A percentile compares a stretch with the other conserved stretches of the same genome.
These are phyloP conservation scores for Neodidymelliopsis sp. DNA, from an alignment of 2,329 filamentous ascomycete species.

Conservation along the genomic window DNA sequence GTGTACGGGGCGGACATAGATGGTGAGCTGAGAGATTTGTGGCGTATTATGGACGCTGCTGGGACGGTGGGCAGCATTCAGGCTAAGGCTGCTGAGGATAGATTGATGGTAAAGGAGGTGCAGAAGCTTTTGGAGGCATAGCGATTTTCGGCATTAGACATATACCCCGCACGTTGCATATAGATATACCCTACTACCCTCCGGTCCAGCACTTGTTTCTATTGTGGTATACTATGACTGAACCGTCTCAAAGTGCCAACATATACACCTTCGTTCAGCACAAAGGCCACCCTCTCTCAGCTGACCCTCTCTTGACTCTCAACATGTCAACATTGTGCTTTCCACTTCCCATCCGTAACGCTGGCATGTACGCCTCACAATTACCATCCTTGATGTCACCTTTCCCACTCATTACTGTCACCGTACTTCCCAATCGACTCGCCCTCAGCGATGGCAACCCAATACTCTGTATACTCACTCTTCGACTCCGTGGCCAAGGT, in stretches of 20 bases:
- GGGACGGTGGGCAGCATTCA: conserved; percentile 60
- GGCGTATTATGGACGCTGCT: conserved; percentile 77
- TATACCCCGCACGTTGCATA: conserved; percentile 14
- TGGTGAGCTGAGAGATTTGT: conserved; percentile 81
- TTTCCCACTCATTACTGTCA: conserved; percentile 1
- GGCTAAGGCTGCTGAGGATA: conserved; percentile 36
- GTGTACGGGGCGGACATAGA: conserved; percentile 73
- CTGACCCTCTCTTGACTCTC: not conserved
- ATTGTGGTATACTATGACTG: too few relatives aligned
- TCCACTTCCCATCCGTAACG: not conserved
- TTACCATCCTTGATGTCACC: not conserved
- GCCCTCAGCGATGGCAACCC: not conserved
- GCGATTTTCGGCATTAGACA: conserved; percentile 1
- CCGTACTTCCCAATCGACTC: not conserved
- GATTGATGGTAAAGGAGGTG: conserved; percentile 47
- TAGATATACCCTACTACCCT: too few relatives aligned
- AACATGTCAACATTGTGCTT: not conserved
- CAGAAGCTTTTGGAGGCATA: conserved; percentile 40
- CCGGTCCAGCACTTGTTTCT: too few relatives aligned
- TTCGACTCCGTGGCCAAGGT: conserved; percentile 27
- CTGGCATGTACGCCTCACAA: not conserved
- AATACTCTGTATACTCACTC: conserved; percentile 8
- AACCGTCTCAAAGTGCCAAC: too few relatives aligned
- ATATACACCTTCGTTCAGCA: too few relatives aligned
- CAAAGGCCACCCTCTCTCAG: conserved; percentile 1